These are phyloP conservation scores for Henningerozyma blattae DNA, from an alignment of 805 yeast genomes.

Conservation along the genomic window DNA sequence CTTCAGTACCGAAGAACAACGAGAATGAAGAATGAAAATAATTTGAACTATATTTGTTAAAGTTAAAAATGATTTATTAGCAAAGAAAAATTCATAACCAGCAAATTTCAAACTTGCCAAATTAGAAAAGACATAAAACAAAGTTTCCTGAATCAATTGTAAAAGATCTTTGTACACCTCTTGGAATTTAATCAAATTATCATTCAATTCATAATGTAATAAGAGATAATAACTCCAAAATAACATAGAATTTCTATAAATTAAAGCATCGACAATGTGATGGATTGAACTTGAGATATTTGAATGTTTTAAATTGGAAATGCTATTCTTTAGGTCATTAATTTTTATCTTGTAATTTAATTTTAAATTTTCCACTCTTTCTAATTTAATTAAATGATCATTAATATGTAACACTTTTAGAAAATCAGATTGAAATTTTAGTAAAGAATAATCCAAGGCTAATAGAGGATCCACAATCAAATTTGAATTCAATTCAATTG, in stretches of 20 bases:
- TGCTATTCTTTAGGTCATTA: background rate
- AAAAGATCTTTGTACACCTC: slow-evolving; percentile 14
- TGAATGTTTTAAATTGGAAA: too few relatives aligned
- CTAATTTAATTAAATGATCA: slow-evolving; percentile 7
- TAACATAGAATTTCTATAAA: slow-evolving; percentile 17
- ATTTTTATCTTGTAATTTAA: background rate
- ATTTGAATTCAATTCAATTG: slow-evolving; percentile 7
- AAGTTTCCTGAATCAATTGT: slow-evolving; percentile 16
- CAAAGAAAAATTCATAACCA: slow-evolving; percentile 21
- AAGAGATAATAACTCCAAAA: slow-evolving; percentile 14
- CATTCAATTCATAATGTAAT: slow-evolving; percentile 16
- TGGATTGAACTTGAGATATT: slow-evolving; percentile 4
- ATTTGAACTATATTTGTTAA: slow-evolving; percentile 14
- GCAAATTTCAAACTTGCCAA: slow-evolving; percentile 21
- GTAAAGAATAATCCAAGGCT: slow-evolving; percentile 6
- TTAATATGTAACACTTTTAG: slow-evolving; percentile 12
- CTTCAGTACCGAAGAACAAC: slow-evolving; percentile 5
- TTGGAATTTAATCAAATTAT: slow-evolving; percentile 9
- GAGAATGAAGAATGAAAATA: slow-evolving; percentile 16
- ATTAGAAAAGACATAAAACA: slow-evolving; percentile 22
- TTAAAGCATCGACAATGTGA: slow-evolving; percentile 17
- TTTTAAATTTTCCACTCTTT: slow-evolving; percentile 7
- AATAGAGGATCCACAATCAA: slow-evolving; percentile 13
- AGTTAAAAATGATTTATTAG: slow-evolving; percentile 17
- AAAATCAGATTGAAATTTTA: slow-evolving; percentile 9